Base-by-base conservation (phyloP, 1,284 basidiomycete genomes). In the Schizophyllum commune region DNA sequence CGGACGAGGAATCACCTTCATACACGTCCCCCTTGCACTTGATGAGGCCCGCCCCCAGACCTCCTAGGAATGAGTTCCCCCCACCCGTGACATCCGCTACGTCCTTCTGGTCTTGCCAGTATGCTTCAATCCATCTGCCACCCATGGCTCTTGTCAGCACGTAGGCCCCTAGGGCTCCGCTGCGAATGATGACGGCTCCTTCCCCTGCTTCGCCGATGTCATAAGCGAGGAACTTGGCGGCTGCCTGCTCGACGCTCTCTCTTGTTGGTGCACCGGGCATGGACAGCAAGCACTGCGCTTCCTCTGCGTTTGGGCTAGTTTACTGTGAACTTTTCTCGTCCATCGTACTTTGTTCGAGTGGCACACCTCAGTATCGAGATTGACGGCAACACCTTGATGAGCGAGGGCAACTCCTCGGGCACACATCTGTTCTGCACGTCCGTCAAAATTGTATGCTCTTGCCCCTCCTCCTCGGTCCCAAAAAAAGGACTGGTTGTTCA, bases 61-160 rank as follows among this genome's bases (percentile, higher is more conserved):
- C 91, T 9, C 94, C 94, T 34, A 96, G 74, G 71, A 95, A 96
- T 58, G 85, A 83, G 73, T 96, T 96, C 9, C 94, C 94, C 5
- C 92, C 93, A 54, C 92, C 91, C 58, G 94, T 96, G 11, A 94
- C 90, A 72, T 96, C 94, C 0, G 90, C 81, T 9, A 96, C 79
- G 61, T 79, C 83, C 20, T 74, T 72, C 32, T 72, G 66, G 63
- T 82, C 74, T 11, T 72, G 66, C 86, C 91, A 94, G 69, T 82
- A 96, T 1, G 94, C 90, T 4, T 85, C 83, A 7, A 94, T 72
- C 94, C 94, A 96, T 55, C 68, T 68, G 54, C 86, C 79, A 4
- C 71, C 71, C 32, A 65, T 71, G 57, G 71, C 66, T 33, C 75
- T 73, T 13, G 75, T 75, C 53, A 80, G 77, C 2, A 90, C 78